Percentiles rank a stretch among this genome's conserved stretches.
Evolutionary conservation across 352 stramenopile species (phyloP).

Genomic region (Phytophthora megakarya): DNA sequence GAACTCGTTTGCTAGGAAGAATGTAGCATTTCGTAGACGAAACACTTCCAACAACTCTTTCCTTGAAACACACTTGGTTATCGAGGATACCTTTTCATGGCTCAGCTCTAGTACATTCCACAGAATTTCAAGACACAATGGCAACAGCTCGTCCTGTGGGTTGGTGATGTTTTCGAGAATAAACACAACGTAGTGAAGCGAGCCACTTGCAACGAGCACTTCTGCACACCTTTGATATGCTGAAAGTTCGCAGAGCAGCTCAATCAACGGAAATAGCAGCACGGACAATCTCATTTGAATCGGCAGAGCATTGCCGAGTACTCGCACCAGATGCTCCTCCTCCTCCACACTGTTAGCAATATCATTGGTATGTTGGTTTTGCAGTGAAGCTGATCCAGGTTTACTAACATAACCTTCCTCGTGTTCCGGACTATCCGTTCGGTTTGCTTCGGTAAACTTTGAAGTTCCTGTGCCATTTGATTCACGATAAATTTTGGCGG

Average conservation of each 20-base stretch:
- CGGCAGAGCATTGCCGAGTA: constrained; percentile 17
- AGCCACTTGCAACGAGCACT: constrained; percentile 64
- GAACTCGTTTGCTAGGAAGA: constrained; percentile 65
- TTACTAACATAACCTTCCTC: neutral
- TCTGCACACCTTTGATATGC: constrained; percentile 68
- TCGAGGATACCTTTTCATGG: constrained; percentile 52
- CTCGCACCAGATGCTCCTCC: constrained; percentile 7
- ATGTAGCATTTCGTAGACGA: constrained; percentile 63
- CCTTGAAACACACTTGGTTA: constrained; percentile 51
- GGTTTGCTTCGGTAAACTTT: neutral
- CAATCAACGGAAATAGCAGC: constrained; percentile 64
- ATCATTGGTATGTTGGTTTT: constrained; percentile 1
- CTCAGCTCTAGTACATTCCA: constrained; percentile 80
- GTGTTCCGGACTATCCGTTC: neutral
- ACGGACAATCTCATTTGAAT: constrained; percentile 32
- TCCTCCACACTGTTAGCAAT: constrained; percentile 4
- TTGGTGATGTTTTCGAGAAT: constrained; percentile 60
- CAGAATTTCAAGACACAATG: constrained; percentile 69
- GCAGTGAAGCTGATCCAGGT: neutral
- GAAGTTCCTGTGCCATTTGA: neutral
- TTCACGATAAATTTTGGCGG: constrained; percentile 14
- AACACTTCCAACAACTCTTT: constrained; percentile 67
- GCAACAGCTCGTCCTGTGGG: constrained; percentile 68
- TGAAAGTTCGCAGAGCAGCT: constrained; percentile 72
- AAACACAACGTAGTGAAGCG: constrained; percentile 71